phyloP scores from a whole-genome alignment of 2,329 filamentous ascomycete genomes.

The Neoarthrinium moseri region DNA sequence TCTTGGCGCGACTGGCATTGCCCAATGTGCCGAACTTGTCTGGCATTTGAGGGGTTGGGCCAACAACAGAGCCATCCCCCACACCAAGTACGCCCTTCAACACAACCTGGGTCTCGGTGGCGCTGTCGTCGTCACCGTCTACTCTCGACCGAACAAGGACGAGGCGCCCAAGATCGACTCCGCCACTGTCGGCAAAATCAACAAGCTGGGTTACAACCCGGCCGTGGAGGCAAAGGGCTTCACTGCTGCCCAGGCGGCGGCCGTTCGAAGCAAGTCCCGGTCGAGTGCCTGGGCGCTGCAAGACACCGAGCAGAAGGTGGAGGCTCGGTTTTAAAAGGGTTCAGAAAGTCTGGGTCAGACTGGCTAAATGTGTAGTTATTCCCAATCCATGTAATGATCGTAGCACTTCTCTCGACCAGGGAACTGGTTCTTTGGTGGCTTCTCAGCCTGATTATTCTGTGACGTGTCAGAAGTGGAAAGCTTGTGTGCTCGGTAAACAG shows the following conservation, averaged over 20 bases:
- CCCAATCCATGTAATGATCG: background rate
- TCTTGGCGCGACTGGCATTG: slow-evolving; percentile 89
- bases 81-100: slow-evolving; percentile 75
- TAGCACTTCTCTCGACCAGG: too few relatives aligned
- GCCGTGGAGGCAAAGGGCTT: slow-evolving; percentile 88
- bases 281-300: slow-evolving; percentile 74
- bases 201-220: slow-evolving; percentile 83
- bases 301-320: slow-evolving; percentile 72
- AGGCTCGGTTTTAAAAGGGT: slow-evolving; percentile 58
- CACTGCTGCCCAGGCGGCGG: slow-evolving; percentile 70
- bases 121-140: slow-evolving; percentile 86
- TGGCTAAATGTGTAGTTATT: background rate
- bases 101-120: slow-evolving; percentile 93
- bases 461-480: too few relatives aligned
- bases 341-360: background rate
- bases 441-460: too few relatives aligned
- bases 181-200: slow-evolving; percentile 63
- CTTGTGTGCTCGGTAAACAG: too few relatives aligned
- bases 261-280: slow-evolving; percentile 67
- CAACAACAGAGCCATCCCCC: slow-evolving; percentile 74
- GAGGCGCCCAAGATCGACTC: slow-evolving; percentile 59
- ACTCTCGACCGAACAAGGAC: slow-evolving; percentile 77
- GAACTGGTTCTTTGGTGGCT: too few relatives aligned
- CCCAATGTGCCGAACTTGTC: slow-evolving; percentile 90
- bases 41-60: slow-evolving; percentile 97